Conservation (phyloP, 352 stramenopile species). For the Phytopythium aichiense region DNA sequence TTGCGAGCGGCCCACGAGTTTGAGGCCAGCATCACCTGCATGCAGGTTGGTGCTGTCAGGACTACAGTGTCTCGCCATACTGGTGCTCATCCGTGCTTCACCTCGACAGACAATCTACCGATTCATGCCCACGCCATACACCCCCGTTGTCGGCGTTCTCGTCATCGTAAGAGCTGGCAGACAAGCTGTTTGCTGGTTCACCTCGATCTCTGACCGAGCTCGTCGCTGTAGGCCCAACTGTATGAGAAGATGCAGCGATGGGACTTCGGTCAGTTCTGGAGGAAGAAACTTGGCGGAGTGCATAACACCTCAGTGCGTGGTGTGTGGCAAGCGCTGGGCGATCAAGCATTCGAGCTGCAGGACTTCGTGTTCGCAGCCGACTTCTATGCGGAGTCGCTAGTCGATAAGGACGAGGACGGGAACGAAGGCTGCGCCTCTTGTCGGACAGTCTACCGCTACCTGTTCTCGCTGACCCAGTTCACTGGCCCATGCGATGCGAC, state of each 20-base stretch:
- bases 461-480: constrained; percentile 23
- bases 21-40: constrained; percentile 26
- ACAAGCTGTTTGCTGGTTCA: not conserved
- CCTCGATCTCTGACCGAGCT: not conserved
- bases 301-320: not conserved
- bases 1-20: constrained; percentile 23
- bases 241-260: constrained; percentile 26
- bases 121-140: constrained; percentile 48
- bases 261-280: constrained; percentile 28
- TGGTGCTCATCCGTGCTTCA: not conserved
- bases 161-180: constrained; percentile 32
- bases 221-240: constrained; percentile 19
- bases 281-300: constrained; percentile 20
- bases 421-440: not conserved
- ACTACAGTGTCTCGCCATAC: not conserved
- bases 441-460: constrained; percentile 21
- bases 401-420: not conserved
- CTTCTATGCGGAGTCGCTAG: constrained; percentile 18
- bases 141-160: constrained; percentile 24
- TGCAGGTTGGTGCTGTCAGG: constrained; percentile 23
- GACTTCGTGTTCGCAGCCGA: constrained; percentile 38
- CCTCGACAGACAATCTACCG: constrained; percentile 29
- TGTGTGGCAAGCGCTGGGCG: constrained; percentile 16
- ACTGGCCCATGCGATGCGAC: constrained; percentile 5
- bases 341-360: constrained; percentile 22